Base-by-base conservation (phyloP, 169 alveolate genomes). In the Eimeria sp. region DNA sequence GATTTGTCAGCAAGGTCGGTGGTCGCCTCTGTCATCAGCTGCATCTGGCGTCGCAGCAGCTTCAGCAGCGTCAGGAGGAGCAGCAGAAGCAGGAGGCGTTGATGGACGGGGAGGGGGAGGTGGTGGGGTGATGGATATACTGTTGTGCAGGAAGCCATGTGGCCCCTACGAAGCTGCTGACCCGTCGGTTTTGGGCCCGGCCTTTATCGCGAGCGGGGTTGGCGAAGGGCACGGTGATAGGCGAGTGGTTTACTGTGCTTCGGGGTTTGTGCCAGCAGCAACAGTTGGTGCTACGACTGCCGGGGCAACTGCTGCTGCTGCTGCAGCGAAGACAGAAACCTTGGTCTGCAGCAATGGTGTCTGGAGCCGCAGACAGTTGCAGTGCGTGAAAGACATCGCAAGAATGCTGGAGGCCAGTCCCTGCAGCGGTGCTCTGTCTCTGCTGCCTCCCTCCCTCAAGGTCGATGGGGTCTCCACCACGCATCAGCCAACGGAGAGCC, bases 1-100 rank as follows among this genome's bases (percentile, higher is more conserved):
- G 58, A 82, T 92, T 16, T 92, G 96, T 34, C 75, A 92, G 54
- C 96, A 92, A 45, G 96, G 96, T 18, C 91, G 96, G 25, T 92
- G 96, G 96, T 80, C 51, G 58, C 96, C 96, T 25, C 27, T 83
- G 30, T 20, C 47, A 30, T 4, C 72, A 3, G 83, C 70, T 20
- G 70, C 30, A 43, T 49, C 27, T 20, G 40, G 63, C 5, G 27
- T 5, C 18, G 80, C n/a, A 30, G n/a, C 20, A 7, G 43, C 14
- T 5, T 63, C 65, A 11, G 45, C 40, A 13, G 45, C 5, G 13
- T n/a, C 47, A 14, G 75, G 91, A 7, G 25, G 34, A 18, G 34
- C 45, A 16, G 82, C 49, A 47, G 22, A 7, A 45, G 67, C 43
- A 30, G 80, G 90, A 70, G 70, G 80, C 58, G 5, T 57, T 76